phyloP scores from a whole-genome alignment of 257 asterid genomes.

The Knoxia roxburghii region DNA sequence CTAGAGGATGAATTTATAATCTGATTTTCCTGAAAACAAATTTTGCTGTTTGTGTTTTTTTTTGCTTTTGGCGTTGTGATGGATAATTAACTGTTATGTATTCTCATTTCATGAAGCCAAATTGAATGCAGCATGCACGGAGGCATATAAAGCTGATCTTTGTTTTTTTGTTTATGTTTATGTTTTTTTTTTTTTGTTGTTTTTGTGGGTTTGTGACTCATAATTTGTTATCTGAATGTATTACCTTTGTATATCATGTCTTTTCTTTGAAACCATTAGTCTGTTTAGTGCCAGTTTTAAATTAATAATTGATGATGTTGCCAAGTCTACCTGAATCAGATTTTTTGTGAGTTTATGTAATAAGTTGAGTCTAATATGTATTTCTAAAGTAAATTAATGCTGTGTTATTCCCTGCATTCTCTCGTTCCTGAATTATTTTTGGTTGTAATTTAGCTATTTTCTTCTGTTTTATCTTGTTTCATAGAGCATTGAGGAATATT shows the following conservation, averaged over 20 bases:
- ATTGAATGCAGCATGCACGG: too few species aligned
- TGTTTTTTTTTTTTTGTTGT: too few species aligned
- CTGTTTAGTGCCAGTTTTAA: neutral
- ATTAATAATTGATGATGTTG: neutral
- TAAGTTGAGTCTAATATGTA: neutral
- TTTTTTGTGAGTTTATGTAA: neutral
- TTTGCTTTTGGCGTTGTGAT: too few species aligned
- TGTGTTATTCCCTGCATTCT: too few species aligned
- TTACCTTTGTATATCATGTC: neutral
- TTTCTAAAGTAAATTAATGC: neutral
- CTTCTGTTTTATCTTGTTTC: neutral
- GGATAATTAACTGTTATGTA: too few species aligned
- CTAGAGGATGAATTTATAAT: too few species aligned
- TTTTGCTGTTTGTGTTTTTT: neutral
- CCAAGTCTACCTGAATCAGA: neutral
- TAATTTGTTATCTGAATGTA: too few species aligned
- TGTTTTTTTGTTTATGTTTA: too few species aligned
- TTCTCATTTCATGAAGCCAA: too few species aligned
- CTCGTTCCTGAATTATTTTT: neutral
- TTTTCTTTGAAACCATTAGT: neutral
- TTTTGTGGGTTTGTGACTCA: too few species aligned
- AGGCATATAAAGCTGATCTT: too few species aligned
- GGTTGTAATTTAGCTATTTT: neutral
- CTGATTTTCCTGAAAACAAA: neutral
- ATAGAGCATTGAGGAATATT: conserved; percentile 26